A percentile compares a stretch with the other conserved stretches of the same genome.
phyloP scores from a whole-genome alignment of 306 rosid genomes.

The Vigna hirtella region DNA sequence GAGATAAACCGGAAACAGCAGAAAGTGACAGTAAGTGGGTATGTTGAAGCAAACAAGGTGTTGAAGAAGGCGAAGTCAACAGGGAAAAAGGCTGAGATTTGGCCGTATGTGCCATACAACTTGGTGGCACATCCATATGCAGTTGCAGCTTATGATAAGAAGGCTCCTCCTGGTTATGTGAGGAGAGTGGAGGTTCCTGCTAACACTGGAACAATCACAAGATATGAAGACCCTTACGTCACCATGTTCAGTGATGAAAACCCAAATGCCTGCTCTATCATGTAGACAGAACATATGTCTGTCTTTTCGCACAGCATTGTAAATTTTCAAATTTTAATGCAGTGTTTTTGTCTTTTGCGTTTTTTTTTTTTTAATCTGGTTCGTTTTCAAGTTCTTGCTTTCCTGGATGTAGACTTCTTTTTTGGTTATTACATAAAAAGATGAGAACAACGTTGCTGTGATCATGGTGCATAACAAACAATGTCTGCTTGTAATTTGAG shows the following conservation, averaged over 20 bases:
- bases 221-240: conserved; percentile 85
- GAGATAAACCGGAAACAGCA: conserved; percentile 95
- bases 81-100: conserved; percentile 89
- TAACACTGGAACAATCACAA: conserved; percentile 57
- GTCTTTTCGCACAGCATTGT: conserved; percentile 33
- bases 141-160: conserved; percentile 89
- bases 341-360: conserved; percentile 29
- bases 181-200: conserved; percentile 70
- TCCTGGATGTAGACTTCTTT: conserved; percentile 34
- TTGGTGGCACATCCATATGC: conserved; percentile 87
- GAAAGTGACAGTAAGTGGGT: conserved; percentile 86
- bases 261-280: conserved; percentile 95
- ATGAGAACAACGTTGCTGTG: conserved; percentile 45
- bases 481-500: no score
- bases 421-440: conserved; percentile 37
- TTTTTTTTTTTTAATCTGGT: conserved; percentile 10
- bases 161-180: conserved; percentile 96
- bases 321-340: conserved; percentile 56
- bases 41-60: conserved; percentile 89
- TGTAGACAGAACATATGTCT: conserved; percentile 51
- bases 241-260: conserved; percentile 97
- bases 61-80: conserved; percentile 93
- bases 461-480: not conserved
- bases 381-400: conserved; percentile 40
- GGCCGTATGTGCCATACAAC: conserved; percentile 96